Evolutionary conservation across 169 alveolate genomes (phyloP).

Genomic region (Plasmodium reichenowi): DNA sequence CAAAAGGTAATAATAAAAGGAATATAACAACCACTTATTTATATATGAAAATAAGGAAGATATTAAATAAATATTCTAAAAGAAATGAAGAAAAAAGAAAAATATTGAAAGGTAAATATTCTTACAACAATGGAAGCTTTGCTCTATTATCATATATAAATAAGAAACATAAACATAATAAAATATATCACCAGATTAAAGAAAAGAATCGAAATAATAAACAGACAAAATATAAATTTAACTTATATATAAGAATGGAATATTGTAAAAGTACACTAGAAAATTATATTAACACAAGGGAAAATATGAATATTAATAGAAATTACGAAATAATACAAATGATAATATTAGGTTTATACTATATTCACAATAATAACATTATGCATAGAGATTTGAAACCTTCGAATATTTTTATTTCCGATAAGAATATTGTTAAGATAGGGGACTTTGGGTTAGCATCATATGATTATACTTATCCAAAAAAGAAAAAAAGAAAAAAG

Average conservation of each 20-base stretch:
- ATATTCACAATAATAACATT: conserved; percentile 44
- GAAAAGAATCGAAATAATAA: background rate
- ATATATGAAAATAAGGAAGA: background rate
- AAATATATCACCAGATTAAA: background rate
- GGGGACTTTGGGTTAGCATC: conserved; percentile 72
- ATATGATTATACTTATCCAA: conserved; percentile 8
- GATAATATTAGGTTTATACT: conserved; percentile 50
- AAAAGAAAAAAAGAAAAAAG: background rate
- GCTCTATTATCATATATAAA: conserved; percentile 5
- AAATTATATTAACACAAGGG: conserved; percentile 38
- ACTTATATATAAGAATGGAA: conserved; percentile 63
- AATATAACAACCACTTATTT: background rate
- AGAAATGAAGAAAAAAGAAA: background rate
- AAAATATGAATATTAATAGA: conserved; percentile 31
- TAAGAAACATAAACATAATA: conserved; percentile 5
- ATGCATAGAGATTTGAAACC: conserved; percentile 72
- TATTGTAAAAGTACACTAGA: conserved; percentile 45
- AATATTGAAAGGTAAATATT: background rate
- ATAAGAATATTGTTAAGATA: conserved; percentile 44
- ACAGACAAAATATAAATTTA: conserved; percentile 22
- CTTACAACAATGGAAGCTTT: background rate
- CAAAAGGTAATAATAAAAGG: too few relatives aligned
- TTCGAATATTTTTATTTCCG: conserved; percentile 42
- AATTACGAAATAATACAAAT: conserved; percentile 46
- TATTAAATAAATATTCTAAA: background rate